A percentile compares a stretch with the other conserved stretches of the same genome.
Evolutionary conservation across 257 asterid genomes (phyloP).

Genomic region (Ligustrum vulgare): DNA sequence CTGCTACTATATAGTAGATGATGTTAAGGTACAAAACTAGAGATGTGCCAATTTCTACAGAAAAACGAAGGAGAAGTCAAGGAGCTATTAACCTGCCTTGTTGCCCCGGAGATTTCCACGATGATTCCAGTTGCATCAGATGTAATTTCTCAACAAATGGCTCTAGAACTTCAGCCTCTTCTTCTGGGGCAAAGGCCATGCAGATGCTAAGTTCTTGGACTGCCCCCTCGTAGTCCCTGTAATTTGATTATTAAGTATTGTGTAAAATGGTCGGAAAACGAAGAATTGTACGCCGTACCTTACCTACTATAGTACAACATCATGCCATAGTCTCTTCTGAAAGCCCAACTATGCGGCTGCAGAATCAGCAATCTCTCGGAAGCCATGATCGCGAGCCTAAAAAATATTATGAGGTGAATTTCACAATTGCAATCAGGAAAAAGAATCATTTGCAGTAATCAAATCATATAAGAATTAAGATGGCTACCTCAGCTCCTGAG

Average conservation of each 20-base stretch:
- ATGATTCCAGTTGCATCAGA: slow-evolving; percentile 59
- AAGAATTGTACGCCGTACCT: slow-evolving; percentile 38
- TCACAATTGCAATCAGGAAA: slow-evolving; percentile 48
- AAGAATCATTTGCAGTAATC: not conserved
- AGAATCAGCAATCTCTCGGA: slow-evolving; percentile 80
- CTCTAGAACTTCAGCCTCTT: slow-evolving; percentile 69
- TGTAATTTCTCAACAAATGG: slow-evolving; percentile 82
- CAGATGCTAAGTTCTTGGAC: slow-evolving; percentile 97
- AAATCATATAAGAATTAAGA: slow-evolving; percentile 18
- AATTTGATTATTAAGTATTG: not conserved
- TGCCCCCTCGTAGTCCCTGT: slow-evolving; percentile 81
- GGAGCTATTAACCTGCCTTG: slow-evolving; percentile 52
- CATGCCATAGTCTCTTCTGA: slow-evolving; percentile 87
- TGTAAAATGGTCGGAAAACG: not conserved
- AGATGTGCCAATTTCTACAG: not conserved
- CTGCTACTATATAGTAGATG: not conserved
- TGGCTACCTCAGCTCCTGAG: slow-evolving; percentile 84
- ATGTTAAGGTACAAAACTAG: not conserved
- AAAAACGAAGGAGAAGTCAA: slow-evolving; percentile 23
- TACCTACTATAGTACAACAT: slow-evolving; percentile 88
- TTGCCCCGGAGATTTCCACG: slow-evolving; percentile 62
- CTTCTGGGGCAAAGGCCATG: slow-evolving; percentile 97
- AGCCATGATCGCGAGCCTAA: slow-evolving; percentile 92
- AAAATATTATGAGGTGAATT: slow-evolving; percentile 39
- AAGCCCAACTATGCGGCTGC: slow-evolving; percentile 89